phyloP scores from a whole-genome alignment of 768 basidiomycete species.

The Candolleomyces aberdarensis region DNA sequence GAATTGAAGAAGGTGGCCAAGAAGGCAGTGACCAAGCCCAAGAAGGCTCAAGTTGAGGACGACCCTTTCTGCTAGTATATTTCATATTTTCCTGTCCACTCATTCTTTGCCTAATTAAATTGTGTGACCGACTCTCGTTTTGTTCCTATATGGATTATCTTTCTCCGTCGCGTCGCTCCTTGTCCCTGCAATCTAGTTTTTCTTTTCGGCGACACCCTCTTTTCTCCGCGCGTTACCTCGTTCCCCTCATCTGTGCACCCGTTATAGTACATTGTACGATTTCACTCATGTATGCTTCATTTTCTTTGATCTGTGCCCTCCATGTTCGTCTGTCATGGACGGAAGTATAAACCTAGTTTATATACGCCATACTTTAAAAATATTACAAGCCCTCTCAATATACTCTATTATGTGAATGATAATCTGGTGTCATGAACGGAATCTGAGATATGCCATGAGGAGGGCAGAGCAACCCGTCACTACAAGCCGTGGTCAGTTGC shows the following conservation, averaged over 20 bases:
- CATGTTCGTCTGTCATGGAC: too few relatives aligned
- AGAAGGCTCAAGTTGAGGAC: constrained; percentile 3
- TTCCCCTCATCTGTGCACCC: neutral
- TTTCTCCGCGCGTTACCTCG: neutral
- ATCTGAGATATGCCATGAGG: constrained; percentile 85
- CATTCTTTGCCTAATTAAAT: neutral
- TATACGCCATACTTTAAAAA: neutral
- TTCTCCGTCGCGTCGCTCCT: neutral
- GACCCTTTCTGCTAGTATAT: constrained; percentile 3
- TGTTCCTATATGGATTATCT: neutral
- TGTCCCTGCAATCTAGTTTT: neutral
- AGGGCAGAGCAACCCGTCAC: constrained; percentile 85
- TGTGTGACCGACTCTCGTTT: neutral
- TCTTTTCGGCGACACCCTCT: neutral
- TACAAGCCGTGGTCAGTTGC: constrained; percentile 26
- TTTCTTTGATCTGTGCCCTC: too few relatives aligned
- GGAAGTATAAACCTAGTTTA: neutral
- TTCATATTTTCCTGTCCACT: neutral
- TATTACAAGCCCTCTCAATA: neutral
- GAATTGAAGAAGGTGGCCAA: constrained; percentile 9
- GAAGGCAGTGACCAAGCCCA: neutral
- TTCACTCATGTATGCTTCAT: neutral
- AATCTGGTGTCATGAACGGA: constrained; percentile 40
- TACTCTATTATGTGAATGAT: constrained; percentile 15
- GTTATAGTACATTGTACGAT: too few relatives aligned